These are phyloP conservation scores for Lactarius sanguifluus DNA, from an alignment of 768 basidiomycete species.

Conservation along the genomic window DNA sequence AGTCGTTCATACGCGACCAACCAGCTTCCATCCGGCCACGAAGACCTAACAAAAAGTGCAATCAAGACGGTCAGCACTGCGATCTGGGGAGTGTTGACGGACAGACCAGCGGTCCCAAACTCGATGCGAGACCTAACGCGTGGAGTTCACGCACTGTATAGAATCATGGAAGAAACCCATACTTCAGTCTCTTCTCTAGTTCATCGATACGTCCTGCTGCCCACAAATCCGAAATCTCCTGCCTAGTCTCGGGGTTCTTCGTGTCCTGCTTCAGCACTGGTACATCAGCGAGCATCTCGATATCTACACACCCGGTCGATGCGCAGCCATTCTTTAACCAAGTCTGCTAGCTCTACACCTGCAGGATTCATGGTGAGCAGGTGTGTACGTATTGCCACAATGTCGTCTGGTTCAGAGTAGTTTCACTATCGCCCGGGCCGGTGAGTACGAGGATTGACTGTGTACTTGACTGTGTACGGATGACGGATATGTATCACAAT, in stretches of 20 bases:
- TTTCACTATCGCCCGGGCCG: background rate
- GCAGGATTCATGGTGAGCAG: conserved; percentile 8
- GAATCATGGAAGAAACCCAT: background rate
- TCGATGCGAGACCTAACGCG: conserved; percentile 66
- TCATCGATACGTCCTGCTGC: conserved; percentile 44
- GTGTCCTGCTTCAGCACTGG: background rate
- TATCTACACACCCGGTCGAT: conserved; percentile 43
- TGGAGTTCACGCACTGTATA: background rate
- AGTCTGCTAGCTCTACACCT: conserved; percentile 36
- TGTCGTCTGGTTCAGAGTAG: background rate
- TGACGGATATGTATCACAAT: too few species aligned
- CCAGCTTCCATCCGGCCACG: conserved; percentile 86
- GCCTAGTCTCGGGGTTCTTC: conserved; percentile 51
- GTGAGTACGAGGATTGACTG: background rate
- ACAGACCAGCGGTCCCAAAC: conserved; percentile 82
- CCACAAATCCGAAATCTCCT: conserved; percentile 51
- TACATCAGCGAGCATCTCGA: background rate
- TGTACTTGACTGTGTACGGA: too few species aligned
- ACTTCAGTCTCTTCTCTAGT: conserved; percentile 60
- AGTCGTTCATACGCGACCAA: conserved; percentile 89
- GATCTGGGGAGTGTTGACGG: background rate
- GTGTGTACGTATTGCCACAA: background rate
- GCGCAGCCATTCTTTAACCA: conserved; percentile 53
- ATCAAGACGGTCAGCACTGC: background rate
- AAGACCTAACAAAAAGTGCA: conserved; percentile 48